Conservation (phyloP, 495 filamentous ascomycete genomes). For the Astrothelium macrocarpum region DNA sequence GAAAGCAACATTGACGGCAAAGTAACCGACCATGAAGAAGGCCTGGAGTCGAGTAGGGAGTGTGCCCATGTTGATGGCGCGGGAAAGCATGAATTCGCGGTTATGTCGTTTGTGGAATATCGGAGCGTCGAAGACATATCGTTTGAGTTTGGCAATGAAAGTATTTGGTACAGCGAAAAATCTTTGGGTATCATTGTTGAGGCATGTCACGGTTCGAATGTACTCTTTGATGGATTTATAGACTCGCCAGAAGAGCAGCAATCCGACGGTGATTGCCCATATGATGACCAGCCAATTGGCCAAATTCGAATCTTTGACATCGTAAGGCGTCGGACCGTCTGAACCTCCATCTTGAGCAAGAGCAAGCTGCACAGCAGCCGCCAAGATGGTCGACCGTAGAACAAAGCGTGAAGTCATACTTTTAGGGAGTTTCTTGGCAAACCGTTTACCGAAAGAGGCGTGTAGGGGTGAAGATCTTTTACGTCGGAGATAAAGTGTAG, state of each 20-base stretch:
- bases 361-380: background rate
- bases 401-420: background rate
- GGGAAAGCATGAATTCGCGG: slow-evolving; percentile 69
- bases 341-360: background rate
- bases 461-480: background rate
- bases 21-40: slow-evolving; percentile 55
- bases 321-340: background rate
- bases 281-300: background rate
- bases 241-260: background rate
- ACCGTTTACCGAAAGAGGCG: background rate
- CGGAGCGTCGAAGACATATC: slow-evolving; percentile 73
- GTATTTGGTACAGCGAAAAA: slow-evolving; percentile 38
- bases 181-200: slow-evolving; percentile 27
- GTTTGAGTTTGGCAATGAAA: slow-evolving; percentile 49
- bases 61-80: slow-evolving; percentile 71
- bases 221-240: slow-evolving; percentile 12
- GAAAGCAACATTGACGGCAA: slow-evolving; percentile 55
- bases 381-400: background rate
- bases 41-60: slow-evolving; percentile 77
- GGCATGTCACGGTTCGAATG: slow-evolving; percentile 24
- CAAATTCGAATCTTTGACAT: background rate
- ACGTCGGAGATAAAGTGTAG: background rate
- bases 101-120: slow-evolving; percentile 76
- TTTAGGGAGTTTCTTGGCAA: background rate
- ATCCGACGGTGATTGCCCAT: background rate